Percentiles rank a stretch among this genome's conserved stretches.
phyloP scores from a whole-genome alignment of 352 stramenopile genomes.

The Elongisporangium anandrum region DNA sequence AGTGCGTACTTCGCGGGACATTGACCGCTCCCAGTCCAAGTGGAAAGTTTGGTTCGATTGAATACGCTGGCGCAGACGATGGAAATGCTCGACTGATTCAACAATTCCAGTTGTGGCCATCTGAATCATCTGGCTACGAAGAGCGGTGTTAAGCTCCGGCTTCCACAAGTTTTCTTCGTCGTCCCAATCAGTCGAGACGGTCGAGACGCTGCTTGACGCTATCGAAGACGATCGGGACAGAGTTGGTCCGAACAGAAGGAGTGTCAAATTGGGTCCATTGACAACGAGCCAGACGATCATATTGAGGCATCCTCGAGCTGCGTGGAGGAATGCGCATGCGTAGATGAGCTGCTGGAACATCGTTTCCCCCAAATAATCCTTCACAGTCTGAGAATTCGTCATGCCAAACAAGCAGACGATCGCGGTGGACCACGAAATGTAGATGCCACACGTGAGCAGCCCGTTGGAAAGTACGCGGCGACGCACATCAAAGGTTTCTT shows the following conservation, averaged over 20 bases:
- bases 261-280: conserved; percentile 50
- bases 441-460: conserved; percentile 77
- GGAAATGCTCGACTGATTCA: conserved; percentile 79
- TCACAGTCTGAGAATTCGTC: conserved; percentile 41
- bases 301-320: conserved; percentile 72
- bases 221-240: conserved; percentile 2
- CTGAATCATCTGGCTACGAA: conserved; percentile 85
- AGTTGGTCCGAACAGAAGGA: conserved; percentile 16
- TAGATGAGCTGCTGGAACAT: conserved; percentile 63
- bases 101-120: conserved; percentile 88
- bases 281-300: conserved; percentile 86
- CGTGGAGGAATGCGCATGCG: conserved; percentile 74
- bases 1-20: conserved; percentile 42
- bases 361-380: conserved; percentile 24
- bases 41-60: conserved; percentile 79
- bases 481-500: conserved; percentile 84
- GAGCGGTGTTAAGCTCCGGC: conserved; percentile 81
- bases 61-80: conserved; percentile 58
- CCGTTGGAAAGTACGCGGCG: conserved; percentile 72
- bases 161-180: conserved; percentile 51
- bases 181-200: conserved; percentile 3
- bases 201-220: conserved; percentile 7
- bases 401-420: conserved; percentile 67
- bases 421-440: conserved; percentile 80
- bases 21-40: conserved; percentile 73